Evolutionary conservation across 1,284 basidiomycete genomes (phyloP).

Genomic region (Trichosporon sp.): DNA sequence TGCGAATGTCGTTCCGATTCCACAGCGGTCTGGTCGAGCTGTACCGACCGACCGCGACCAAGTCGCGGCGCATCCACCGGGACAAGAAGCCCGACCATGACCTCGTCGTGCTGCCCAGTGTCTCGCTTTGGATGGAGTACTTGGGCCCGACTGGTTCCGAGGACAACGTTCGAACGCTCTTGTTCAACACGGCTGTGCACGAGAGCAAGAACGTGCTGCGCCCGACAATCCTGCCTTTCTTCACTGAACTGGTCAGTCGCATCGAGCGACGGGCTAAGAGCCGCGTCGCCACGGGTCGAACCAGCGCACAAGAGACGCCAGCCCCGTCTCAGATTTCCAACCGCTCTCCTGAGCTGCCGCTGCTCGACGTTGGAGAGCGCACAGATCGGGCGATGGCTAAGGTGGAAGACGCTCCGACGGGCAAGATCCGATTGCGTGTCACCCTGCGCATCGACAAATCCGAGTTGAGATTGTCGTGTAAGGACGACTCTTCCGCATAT

Average conservation of each 20-base stretch:
- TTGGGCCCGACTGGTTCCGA: slow-evolving; percentile 14
- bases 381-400: slow-evolving; percentile 11
- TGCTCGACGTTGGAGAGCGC: slow-evolving; percentile 13
- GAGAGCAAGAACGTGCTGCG: slow-evolving; percentile 75
- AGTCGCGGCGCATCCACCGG: slow-evolving; percentile 5
- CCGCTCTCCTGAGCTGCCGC: neutral
- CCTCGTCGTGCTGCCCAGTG: slow-evolving; percentile 57
- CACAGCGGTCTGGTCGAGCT: slow-evolving; percentile 58
- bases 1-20: slow-evolving; percentile 71
- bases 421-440: slow-evolving; percentile 50
- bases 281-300: neutral
- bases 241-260: slow-evolving; percentile 55
- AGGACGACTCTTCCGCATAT: slow-evolving; percentile 79
- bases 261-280: slow-evolving; percentile 24
- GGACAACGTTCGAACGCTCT: slow-evolving; percentile 13
- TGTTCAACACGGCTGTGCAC: slow-evolving; percentile 58
- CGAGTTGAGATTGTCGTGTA: slow-evolving; percentile 72
- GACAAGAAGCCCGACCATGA: slow-evolving; percentile 29
- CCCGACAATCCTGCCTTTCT: slow-evolving; percentile 74
- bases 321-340: neutral
- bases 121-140: slow-evolving; percentile 73
- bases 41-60: slow-evolving; percentile 18
- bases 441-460: slow-evolving; percentile 85
- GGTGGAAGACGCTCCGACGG: slow-evolving; percentile 16
- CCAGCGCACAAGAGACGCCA: neutral